A percentile compares a stretch with the other conserved stretches of the same genome.
These are phyloP conservation scores for Furcasterigmium sp. DNA, from an alignment of 2,329 filamentous ascomycete species.

Conservation along the genomic window DNA sequence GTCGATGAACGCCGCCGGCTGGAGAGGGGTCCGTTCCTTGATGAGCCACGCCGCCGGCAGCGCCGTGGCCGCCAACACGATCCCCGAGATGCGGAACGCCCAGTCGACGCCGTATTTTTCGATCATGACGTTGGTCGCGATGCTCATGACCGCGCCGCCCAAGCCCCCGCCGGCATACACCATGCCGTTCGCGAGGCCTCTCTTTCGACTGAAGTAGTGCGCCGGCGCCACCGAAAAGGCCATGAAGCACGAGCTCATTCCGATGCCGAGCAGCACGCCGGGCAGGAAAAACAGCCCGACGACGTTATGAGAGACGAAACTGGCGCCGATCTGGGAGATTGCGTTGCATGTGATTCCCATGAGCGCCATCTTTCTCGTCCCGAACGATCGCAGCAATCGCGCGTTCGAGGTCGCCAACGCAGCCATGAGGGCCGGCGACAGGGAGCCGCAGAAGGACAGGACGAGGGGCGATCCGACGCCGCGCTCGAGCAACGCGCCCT, in stretches of 20 bases:
- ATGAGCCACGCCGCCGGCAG: conserved; percentile 51
- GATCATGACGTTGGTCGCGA: conserved; percentile 43
- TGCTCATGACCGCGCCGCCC: conserved; percentile 47
- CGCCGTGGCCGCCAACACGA: conserved; percentile 42
- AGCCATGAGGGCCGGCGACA: conserved; percentile 44
- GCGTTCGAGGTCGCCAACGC: conserved; percentile 47
- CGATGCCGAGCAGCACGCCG: conserved; percentile 24
- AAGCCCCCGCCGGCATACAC: conserved; percentile 50
- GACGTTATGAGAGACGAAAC: conserved; percentile 27
- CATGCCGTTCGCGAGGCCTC: conserved; percentile 51
- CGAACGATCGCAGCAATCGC: conserved; percentile 43
- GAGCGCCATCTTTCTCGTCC: conserved; percentile 38
- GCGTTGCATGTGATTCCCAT: conserved; percentile 46
- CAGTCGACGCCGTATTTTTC: conserved; percentile 38
- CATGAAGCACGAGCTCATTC: conserved; percentile 20
- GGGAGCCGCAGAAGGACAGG: conserved; percentile 53
- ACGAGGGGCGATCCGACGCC: conserved; percentile 43
- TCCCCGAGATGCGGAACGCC: conserved; percentile 48
- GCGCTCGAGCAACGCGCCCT: conserved; percentile 47
- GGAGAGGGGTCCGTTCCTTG: conserved; percentile 37
- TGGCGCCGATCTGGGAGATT: conserved; percentile 38
- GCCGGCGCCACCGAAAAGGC: conserved; percentile 41
- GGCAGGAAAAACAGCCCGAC: conserved; percentile 27
- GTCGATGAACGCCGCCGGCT: conserved; percentile 37
- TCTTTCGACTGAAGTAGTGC: conserved; percentile 49